Conservation (phyloP, 2,329 filamentous ascomycete species). For the Orbilia blumenaviensis region DNA sequence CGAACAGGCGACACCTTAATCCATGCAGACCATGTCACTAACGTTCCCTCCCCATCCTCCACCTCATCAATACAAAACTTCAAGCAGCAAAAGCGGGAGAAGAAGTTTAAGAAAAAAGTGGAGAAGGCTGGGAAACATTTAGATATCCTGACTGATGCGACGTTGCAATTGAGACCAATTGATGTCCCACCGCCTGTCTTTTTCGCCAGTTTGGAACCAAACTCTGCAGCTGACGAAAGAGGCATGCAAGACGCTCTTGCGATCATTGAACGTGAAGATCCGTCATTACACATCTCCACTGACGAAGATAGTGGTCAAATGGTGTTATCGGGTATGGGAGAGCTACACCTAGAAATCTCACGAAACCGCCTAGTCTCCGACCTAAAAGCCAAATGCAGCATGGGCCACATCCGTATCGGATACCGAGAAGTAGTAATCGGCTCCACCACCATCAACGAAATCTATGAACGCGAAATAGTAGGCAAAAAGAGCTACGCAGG, state of each 20-base stretch:
- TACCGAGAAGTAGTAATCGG: constrained; percentile 83
- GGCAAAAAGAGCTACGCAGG: constrained; percentile 80
- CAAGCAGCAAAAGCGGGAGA: constrained; percentile 36
- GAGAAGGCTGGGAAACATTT: constrained; percentile 66
- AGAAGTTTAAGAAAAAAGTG: constrained; percentile 53
- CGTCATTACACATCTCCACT: constrained; percentile 82
- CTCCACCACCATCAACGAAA: constrained; percentile 66
- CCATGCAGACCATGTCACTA: constrained; percentile 60
- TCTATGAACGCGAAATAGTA: constrained; percentile 81
- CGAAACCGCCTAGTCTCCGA: constrained; percentile 86
- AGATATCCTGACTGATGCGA: constrained; percentile 58
- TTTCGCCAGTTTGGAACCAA: constrained; percentile 89
- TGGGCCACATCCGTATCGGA: constrained; percentile 92
- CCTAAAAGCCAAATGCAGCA: constrained; percentile 83
- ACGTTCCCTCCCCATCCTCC: constrained; percentile 6
- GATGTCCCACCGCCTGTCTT: constrained; percentile 92
- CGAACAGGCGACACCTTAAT: constrained; percentile 93
- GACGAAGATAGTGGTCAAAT: constrained; percentile 94
- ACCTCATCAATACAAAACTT: constrained; percentile 35
- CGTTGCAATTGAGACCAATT: constrained; percentile 84
- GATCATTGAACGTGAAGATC: constrained; percentile 87
- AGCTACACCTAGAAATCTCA: constrained; percentile 92
- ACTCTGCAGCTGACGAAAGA: constrained; percentile 80
- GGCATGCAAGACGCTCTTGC: constrained; percentile 78
- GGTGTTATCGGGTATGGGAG: constrained; percentile 93